Conservation (phyloP, 768 basidiomycete species). For the Podaxis sp. region DNA sequence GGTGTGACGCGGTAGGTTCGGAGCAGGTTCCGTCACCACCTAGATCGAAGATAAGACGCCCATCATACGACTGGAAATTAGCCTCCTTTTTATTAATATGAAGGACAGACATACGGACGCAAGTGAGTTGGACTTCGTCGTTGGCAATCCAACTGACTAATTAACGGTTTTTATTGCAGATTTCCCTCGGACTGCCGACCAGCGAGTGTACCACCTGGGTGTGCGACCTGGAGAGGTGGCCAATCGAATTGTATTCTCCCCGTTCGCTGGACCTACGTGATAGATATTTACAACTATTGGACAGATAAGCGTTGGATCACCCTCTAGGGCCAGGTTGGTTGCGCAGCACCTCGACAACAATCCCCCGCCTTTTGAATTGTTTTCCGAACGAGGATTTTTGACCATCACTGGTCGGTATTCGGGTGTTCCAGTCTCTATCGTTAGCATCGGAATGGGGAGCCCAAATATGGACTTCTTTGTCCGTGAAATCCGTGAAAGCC, state of each 20-base stretch:
- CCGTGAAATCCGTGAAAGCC: slow-evolving; percentile 73
- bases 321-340: slow-evolving; percentile 61
- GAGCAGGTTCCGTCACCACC: neutral
- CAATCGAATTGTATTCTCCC: slow-evolving; percentile 63
- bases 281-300: slow-evolving; percentile 3
- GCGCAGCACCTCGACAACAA: slow-evolving; percentile 59
- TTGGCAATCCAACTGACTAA: neutral
- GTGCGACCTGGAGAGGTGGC: slow-evolving; percentile 75
- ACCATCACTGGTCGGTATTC: slow-evolving; percentile 69
- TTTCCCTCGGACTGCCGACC: slow-evolving; percentile 72
- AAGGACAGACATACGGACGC: slow-evolving; percentile 64
- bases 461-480: slow-evolving; percentile 87
- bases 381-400: slow-evolving; percentile 74
- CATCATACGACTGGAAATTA: neutral
- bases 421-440: slow-evolving; percentile 62
- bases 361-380: slow-evolving; percentile 58
- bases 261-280: neutral
- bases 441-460: slow-evolving; percentile 82
- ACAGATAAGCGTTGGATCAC: slow-evolving; percentile 74
- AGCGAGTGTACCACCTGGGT: slow-evolving; percentile 79
- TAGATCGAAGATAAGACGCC: slow-evolving; percentile 1
- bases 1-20: neutral
- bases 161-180: slow-evolving; percentile 39
- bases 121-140: slow-evolving; percentile 42
- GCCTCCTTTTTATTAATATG: slow-evolving; percentile 34